Conservation (phyloP, 2,329 filamentous ascomycete species). For the Stagonosporopsis chrysanthemi region DNA sequence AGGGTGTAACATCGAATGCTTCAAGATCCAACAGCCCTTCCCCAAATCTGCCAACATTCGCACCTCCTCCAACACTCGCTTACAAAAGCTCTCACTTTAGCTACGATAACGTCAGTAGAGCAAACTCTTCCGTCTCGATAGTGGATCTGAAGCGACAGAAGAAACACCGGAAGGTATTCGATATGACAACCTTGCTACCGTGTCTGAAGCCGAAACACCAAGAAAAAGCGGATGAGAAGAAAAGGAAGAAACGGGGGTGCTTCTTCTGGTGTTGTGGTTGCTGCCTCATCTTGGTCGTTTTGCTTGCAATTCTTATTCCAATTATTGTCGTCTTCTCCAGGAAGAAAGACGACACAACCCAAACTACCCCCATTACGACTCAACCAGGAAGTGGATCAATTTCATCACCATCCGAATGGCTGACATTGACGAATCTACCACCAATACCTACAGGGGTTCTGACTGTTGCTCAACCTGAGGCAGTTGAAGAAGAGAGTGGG, state of each 20-base stretch:
- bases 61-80: slow-evolving; percentile 40
- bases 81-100: slow-evolving; percentile 37
- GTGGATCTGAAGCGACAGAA: slow-evolving; percentile 37
- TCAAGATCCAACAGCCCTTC: slow-evolving; percentile 26
- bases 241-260: slow-evolving; percentile 42
- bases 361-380: slow-evolving; percentile 14
- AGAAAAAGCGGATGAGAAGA: slow-evolving; percentile 27
- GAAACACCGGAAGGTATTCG: slow-evolving; percentile 42
- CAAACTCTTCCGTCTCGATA: slow-evolving; percentile 33
- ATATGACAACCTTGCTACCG: slow-evolving; percentile 35
- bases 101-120: slow-evolving; percentile 36
- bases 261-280: slow-evolving; percentile 48
- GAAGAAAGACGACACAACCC: slow-evolving; percentile 50
- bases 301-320: slow-evolving; percentile 52
- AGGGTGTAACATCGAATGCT: slow-evolving; percentile 15
- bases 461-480: slow-evolving; percentile 77
- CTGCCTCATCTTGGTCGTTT: slow-evolving; percentile 42
- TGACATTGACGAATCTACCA: slow-evolving; percentile 86
- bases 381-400: slow-evolving; percentile 26
- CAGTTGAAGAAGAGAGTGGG: slow-evolving; percentile 67
- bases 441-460: slow-evolving; percentile 84
- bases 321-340: slow-evolving; percentile 46
- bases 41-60: slow-evolving; percentile 38
- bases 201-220: slow-evolving; percentile 29
- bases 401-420: slow-evolving; percentile 64